Evolutionary conservation across 1,284 basidiomycete genomes (phyloP).

Genomic region (Exsudoporus floridanus): DNA sequence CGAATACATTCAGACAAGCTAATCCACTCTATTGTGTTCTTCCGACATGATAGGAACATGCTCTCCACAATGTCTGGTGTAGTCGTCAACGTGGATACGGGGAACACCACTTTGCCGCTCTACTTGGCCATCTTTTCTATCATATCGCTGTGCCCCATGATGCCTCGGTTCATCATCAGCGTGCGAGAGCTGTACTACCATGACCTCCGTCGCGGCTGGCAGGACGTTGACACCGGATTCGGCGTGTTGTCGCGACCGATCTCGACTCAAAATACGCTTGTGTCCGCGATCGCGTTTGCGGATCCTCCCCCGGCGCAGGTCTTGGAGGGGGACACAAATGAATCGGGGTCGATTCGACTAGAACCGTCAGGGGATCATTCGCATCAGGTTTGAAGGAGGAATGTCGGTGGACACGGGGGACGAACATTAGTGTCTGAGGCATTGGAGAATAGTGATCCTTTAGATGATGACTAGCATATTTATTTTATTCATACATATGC

Average conservation of each 20-base stretch:
- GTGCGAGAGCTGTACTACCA: neutral
- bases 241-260: neutral
- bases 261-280: neutral
- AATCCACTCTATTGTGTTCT: neutral
- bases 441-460: no score
- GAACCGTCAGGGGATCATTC: neutral
- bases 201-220: neutral
- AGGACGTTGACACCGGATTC: slow-evolving; percentile 3
- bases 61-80: neutral
- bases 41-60: neutral
- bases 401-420: no score
- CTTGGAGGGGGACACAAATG: neutral
- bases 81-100: neutral
- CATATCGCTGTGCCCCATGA: neutral
- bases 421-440: no score
- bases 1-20: no score
- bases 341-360: neutral
- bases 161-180: neutral
- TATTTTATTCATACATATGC: no score
- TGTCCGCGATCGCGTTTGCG: slow-evolving; percentile 1
- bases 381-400: neutral
- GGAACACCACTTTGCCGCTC: neutral
- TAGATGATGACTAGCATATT: no score
- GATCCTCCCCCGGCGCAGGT: neutral
- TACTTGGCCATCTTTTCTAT: neutral